Base-by-base conservation (phyloP, 148 eudicot genomes). In the Camellia lanceoleosa region DNA sequence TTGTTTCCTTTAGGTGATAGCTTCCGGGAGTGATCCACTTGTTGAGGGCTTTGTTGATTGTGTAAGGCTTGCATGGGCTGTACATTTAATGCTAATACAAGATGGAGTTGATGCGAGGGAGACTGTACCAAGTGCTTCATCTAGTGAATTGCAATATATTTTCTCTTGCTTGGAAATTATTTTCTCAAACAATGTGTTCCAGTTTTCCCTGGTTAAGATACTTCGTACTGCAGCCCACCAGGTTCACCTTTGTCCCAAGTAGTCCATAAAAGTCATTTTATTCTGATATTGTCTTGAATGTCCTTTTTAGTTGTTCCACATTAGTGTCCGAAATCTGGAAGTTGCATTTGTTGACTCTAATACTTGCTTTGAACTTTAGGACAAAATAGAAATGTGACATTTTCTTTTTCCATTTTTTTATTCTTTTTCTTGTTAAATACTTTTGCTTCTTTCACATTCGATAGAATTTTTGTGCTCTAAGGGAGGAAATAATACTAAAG, bases 1-100 rank as follows among this genome's bases (percentile, higher is more conserved):
- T 70, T 88, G 6, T 68, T 68, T 85, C 67, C 76, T 83, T 76
- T 82, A 96, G 99, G 88, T 96, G 56, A 90, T 90, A 87, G 82
- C 82, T 80, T 68, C 87, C 16, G 87, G 82, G 79, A 91, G 79
- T 88, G 92, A 91, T 86, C 89, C 92, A 73, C 68, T 61, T 20
- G 87, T 90, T 73, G 91, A 87, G 68, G 98, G 97, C 44, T 90
- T 90, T 84, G 85, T 92, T 79, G 91, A 87, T 82, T 91, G 94
- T 88, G 94, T 93, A 68, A 89, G 97, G 81, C 86, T 92, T 84
- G 94, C 97, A 46, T 96, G 99, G 98, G 88, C 89, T 78, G 97
- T 92, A 43, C 97, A 91, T 88, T 83, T 96, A 80, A 85, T 93
- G 87, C 83, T 91, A 80, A 75, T 88, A 78, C 92, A 89, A 83